A percentile compares a stretch with the other conserved stretches of the same genome.
These are phyloP conservation scores for Chernovozyma sophiae-reginae DNA, from an alignment of 1,139 yeast species.

Conservation along the genomic window DNA sequence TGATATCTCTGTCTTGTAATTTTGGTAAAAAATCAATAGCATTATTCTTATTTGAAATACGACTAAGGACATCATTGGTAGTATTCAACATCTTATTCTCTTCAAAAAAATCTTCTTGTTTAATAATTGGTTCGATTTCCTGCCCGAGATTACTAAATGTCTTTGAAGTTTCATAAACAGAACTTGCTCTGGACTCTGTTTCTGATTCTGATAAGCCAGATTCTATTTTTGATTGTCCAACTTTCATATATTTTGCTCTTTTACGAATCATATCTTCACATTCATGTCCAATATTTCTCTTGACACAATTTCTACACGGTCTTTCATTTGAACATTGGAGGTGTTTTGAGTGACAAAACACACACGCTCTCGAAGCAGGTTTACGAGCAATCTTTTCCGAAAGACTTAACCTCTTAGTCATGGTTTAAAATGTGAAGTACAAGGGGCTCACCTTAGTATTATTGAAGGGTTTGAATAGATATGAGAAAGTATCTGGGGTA, in stretches of 20 bases:
- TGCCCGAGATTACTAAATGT: background rate
- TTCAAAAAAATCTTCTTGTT: background rate
- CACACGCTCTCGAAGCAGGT: slow-evolving; percentile 67
- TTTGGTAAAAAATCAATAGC: background rate
- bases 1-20: slow-evolving; percentile 8
- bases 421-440: slow-evolving; percentile 14
- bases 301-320: slow-evolving; percentile 68
- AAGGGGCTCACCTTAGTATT: background rate
- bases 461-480: background rate
- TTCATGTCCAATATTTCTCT: slow-evolving; percentile 49
- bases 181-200: slow-evolving; percentile 7
- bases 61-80: slow-evolving; percentile 37
- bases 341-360: slow-evolving; percentile 67
- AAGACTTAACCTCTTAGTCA: slow-evolving; percentile 59
- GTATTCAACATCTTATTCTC: slow-evolving; percentile 26
- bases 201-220: slow-evolving; percentile 2
- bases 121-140: background rate
- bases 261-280: slow-evolving; percentile 63
- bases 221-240: background rate
- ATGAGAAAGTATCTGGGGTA: background rate
- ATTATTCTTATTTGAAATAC: slow-evolving; percentile 11
- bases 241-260: slow-evolving; percentile 41
- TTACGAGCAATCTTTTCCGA: slow-evolving; percentile 51
- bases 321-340: slow-evolving; percentile 58
- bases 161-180: slow-evolving; percentile 3